Percentiles rank a stretch among this genome's conserved stretches.
phyloP scores from a whole-genome alignment of 768 basidiomycete genomes.

The Heimioporus sp. region DNA sequence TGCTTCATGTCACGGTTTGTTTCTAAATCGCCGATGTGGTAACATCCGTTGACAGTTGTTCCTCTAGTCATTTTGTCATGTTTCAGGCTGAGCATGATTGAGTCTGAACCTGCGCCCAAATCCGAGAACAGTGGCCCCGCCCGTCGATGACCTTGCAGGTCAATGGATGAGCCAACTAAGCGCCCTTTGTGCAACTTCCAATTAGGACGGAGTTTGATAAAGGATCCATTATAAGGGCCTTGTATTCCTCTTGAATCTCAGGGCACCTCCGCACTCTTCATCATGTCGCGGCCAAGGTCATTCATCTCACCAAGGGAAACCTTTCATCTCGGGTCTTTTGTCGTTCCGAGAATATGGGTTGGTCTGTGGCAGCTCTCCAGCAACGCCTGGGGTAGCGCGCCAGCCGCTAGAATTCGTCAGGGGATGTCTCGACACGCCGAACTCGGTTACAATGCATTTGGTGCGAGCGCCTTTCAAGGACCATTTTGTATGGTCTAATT shows the following conservation, averaged over 20 bases:
- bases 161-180: background rate
- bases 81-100: conserved; percentile 8
- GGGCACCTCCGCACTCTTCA: conserved; percentile 2
- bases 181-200: conserved; percentile 1
- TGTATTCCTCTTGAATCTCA: conserved; percentile 8
- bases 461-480: conserved; percentile 25
- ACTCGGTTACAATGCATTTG: conserved; percentile 48
- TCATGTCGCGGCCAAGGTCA: conserved; percentile 21
- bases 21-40: conserved; percentile 9
- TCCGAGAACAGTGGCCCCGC: conserved; percentile 7
- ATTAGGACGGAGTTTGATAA: conserved; percentile 35
- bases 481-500: conserved; percentile 13
- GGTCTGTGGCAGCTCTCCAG: conserved; percentile 87
- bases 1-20: conserved; percentile 15
- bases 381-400: conserved; percentile 80
- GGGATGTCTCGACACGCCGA: conserved; percentile 66
- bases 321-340: conserved; percentile 55
- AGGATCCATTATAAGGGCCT: conserved; percentile 18
- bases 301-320: conserved; percentile 36
- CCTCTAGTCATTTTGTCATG: conserved; percentile 2
- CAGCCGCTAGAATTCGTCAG: conserved; percentile 59
- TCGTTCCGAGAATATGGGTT: conserved; percentile 65
- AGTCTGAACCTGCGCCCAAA: conserved; percentile 7
- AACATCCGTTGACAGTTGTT: background rate
- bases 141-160: too few species aligned